Evolutionary conservation across 108 stramenopile species (phyloP).

Genomic region (Halocafeteria seosinensis): DNA sequence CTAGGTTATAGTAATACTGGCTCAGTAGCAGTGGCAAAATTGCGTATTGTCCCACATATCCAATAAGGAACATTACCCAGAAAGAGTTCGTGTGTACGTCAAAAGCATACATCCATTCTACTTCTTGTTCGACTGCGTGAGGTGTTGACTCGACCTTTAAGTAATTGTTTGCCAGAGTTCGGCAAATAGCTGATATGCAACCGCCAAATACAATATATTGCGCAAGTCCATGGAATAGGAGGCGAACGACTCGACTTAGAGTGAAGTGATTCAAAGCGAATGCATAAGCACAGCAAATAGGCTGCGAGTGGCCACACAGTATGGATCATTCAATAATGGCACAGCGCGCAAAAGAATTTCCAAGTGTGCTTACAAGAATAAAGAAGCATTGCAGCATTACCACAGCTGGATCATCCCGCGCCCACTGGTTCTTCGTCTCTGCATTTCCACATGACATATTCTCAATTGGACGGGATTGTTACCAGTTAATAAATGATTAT

Average conservation of each 20-base stretch:
- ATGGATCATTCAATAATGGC: neutral
- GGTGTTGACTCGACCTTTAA: slow-evolving; percentile 17
- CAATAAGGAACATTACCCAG: slow-evolving; percentile 67
- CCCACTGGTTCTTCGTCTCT: slow-evolving; percentile 90
- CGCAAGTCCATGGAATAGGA: slow-evolving; percentile 16
- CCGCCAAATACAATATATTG: slow-evolving; percentile 36
- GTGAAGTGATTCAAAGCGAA: slow-evolving; percentile 37
- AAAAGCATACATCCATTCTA: slow-evolving; percentile 92
- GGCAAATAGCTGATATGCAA: slow-evolving; percentile 21
- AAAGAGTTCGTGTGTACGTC: slow-evolving; percentile 95
- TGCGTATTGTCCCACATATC: slow-evolving; percentile 82
- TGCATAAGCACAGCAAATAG: slow-evolving; percentile 42
- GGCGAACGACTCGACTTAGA: slow-evolving; percentile 25
- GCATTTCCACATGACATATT: no score
- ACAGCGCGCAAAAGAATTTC: neutral
- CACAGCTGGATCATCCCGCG: slow-evolving; percentile 92
- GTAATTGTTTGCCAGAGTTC: slow-evolving; percentile 30
- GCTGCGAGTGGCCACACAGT: neutral
- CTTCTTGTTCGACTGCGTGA: slow-evolving; percentile 66
- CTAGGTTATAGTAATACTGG: no score
- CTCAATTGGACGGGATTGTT: neutral
- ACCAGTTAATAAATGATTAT: neutral
- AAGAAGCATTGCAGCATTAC: slow-evolving; percentile 61
- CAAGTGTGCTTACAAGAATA: slow-evolving; percentile 54
- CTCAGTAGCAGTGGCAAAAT: slow-evolving; percentile 69